Base-by-base conservation (phyloP, 768 basidiomycete genomes). In the Boletus subcaerulescens region DNA sequence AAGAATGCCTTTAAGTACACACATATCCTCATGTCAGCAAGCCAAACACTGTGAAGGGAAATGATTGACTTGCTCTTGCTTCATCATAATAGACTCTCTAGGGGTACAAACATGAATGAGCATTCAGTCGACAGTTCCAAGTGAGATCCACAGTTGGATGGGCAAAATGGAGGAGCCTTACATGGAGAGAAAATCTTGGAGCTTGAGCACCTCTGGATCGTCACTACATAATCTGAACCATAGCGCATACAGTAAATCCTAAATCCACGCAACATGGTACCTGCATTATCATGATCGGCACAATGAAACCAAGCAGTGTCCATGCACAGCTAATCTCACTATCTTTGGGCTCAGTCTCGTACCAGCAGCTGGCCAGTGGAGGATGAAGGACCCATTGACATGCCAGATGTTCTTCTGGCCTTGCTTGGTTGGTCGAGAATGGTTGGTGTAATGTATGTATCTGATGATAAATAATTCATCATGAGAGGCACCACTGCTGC, bases 131-230 rank as follows among this genome's bases (percentile, higher is more conserved):
- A 24, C 24, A 4, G 24, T 24, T 24, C 24, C 29, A 29, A 32
- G 44, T 62, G 52, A 60, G 60, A 56, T 53, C 36, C 40, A 31
- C 41, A 31, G 40, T n/a, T 6, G 24, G 43, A 5, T 24, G 12
- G 33, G 32, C 32, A 7, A 5, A 33, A 24, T 26, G 10, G 11
- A 22, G 15, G 5, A 9, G 18, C 41, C 70, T 60, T 35, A 70
- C 69, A 70, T 71, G 50, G 66, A 72, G 24, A 70, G 68, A 6
- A 48, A 36, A 3, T 59, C n/a, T 10, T 65, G 65, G 18, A 70
- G 61, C 17, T 48, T 52, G 50, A 45, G 51, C 17, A 60, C 57
- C 20, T 68, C 60, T 3, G 65, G 58, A 29, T 65, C 70, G 22
- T 62, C 45, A 38, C 58, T 52, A 26, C 62, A 65, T 2, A 70